Evolutionary conservation across 1,284 basidiomycete genomes (phyloP).

Genomic region (Trametes pubescens): DNA sequence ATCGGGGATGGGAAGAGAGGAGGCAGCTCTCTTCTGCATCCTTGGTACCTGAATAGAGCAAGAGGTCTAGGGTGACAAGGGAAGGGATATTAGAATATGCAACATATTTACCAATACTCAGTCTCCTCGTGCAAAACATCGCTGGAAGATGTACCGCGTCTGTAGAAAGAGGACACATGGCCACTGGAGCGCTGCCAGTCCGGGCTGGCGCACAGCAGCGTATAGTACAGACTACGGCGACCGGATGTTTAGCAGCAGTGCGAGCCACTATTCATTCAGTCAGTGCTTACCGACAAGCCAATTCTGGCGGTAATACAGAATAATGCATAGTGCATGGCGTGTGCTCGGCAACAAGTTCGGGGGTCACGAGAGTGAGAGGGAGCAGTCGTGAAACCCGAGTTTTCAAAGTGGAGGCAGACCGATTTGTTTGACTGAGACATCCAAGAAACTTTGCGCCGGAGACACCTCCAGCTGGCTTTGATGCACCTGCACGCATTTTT

Average conservation of each 20-base stretch:
- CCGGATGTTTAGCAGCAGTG: slow-evolving; percentile 29
- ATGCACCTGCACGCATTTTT: neutral
- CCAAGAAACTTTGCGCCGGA: slow-evolving; percentile 48
- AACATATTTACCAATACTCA: neutral
- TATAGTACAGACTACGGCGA: slow-evolving; percentile 51
- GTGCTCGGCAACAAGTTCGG: slow-evolving; percentile 70
- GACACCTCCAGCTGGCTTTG: slow-evolving; percentile 43
- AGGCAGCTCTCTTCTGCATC: slow-evolving; percentile 65
- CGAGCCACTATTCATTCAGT: neutral
- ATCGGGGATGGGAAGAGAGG: slow-evolving; percentile 73
- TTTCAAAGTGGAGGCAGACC: slow-evolving; percentile 41
- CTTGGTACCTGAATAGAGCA: slow-evolving; percentile 75
- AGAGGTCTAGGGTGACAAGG: no score
- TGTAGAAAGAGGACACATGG: neutral
- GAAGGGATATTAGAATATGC: neutral
- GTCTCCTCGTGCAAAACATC: neutral
- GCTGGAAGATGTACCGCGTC: neutral
- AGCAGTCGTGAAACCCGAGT: slow-evolving; percentile 46
- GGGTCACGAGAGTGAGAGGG: slow-evolving; percentile 63
- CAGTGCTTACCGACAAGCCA: slow-evolving; percentile 58
- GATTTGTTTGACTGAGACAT: slow-evolving; percentile 59
- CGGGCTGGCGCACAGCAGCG: neutral
- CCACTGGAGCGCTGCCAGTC: slow-evolving; percentile 3
- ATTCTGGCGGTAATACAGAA: slow-evolving; percentile 73
- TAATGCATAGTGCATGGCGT: slow-evolving; percentile 81